Evolutionary conservation across 2,329 filamentous ascomycete genomes (phyloP).

Genomic region (Sporothrix humicola): DNA sequence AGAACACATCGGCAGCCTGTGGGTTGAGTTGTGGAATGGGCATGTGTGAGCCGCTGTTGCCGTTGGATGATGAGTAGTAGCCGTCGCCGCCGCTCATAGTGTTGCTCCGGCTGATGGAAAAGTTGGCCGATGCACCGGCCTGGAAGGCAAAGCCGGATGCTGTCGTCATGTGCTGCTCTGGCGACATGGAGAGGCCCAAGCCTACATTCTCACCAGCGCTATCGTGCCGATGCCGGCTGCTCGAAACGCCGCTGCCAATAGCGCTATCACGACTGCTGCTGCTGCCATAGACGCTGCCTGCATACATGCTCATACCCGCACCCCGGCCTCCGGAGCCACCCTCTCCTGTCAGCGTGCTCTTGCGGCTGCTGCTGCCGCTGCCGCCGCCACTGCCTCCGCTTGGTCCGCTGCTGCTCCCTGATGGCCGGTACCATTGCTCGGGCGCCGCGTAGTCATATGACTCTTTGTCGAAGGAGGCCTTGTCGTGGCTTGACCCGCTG

Average conservation of each 20-base stretch:
- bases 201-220: background rate
- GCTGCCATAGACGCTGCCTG: slow-evolving; percentile 43
- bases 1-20: slow-evolving; percentile 72
- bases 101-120: slow-evolving; percentile 48
- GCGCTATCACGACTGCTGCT: slow-evolving; percentile 39
- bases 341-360: slow-evolving; percentile 28
- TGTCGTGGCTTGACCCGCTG: slow-evolving; percentile 46
- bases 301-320: slow-evolving; percentile 45
- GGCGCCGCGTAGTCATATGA: slow-evolving; percentile 75
- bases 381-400: slow-evolving; percentile 32
- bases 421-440: slow-evolving; percentile 62
- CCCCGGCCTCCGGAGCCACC: slow-evolving; percentile 31
- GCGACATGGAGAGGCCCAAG: slow-evolving; percentile 42
- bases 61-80: slow-evolving; percentile 37
- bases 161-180: slow-evolving; percentile 40
- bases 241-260: background rate
- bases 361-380: slow-evolving; percentile 44
- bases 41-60: slow-evolving; percentile 35
- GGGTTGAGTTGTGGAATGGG: slow-evolving; percentile 56
- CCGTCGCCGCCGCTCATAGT: slow-evolving; percentile 31
- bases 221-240: background rate
- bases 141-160: slow-evolving; percentile 15
- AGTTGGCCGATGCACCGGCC: slow-evolving; percentile 43
- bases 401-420: slow-evolving; percentile 43
- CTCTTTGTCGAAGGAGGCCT: slow-evolving; percentile 66